These are phyloP conservation scores for Colletotrichum sp. DNA, from an alignment of 2,329 filamentous ascomycete genomes.

Conservation along the genomic window DNA sequence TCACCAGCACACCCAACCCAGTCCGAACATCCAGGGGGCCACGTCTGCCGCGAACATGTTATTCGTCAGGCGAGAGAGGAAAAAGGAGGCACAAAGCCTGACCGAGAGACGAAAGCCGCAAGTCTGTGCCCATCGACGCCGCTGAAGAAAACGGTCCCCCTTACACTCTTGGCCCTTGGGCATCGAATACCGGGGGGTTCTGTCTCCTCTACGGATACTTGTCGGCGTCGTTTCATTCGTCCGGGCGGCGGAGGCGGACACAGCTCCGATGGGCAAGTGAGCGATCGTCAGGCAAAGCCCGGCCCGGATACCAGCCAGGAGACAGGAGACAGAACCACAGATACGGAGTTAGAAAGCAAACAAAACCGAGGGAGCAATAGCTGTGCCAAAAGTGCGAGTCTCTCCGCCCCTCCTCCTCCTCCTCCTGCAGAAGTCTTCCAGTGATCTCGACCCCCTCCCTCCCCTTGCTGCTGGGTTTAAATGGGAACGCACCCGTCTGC, in stretches of 20 bases:
- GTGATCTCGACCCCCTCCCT: background rate
- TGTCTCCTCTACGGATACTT: background rate
- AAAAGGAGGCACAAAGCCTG: background rate
- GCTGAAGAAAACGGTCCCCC: background rate
- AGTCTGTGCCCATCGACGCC: background rate
- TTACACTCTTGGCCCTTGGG: background rate
- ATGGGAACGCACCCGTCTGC: background rate
- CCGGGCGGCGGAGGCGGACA: background rate
- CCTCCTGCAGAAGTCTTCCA: background rate
- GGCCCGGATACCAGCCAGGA: background rate
- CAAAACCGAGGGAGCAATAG: background rate
- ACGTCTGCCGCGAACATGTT: background rate
- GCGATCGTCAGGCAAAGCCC: background rate
- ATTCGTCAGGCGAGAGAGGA: background rate
- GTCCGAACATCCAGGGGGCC: background rate
- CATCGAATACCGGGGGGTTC: background rate
- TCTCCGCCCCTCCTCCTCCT: background rate
- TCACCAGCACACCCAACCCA: background rate
- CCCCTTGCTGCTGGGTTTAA: background rate
- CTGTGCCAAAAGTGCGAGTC: background rate
- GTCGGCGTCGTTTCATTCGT: background rate
- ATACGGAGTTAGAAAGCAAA: background rate
- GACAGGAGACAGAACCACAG: background rate
- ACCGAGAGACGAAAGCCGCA: background rate
- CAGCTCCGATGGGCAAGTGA: background rate